phyloP scores from a whole-genome alignment of 202 grass and related monocot genomes.

The Musa balbisiana region DNA sequence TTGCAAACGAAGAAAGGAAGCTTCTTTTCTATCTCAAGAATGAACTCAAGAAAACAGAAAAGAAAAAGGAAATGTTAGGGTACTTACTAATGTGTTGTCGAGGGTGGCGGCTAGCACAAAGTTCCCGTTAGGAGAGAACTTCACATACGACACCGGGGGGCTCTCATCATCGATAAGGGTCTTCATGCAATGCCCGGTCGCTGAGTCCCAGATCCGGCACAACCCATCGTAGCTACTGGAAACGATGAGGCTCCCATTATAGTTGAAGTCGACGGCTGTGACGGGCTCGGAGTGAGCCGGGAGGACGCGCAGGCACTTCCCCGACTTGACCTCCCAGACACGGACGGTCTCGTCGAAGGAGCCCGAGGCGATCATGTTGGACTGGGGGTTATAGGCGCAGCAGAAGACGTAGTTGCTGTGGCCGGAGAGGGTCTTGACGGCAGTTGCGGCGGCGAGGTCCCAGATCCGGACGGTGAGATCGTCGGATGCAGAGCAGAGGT shows the following conservation, averaged over 20 bases:
- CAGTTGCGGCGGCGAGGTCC: background rate
- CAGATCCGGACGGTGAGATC: conserved; percentile 16
- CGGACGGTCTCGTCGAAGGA: conserved; percentile 25
- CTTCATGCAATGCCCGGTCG: conserved; percentile 13
- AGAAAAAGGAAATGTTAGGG: background rate
- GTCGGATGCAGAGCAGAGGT: conserved; percentile 20
- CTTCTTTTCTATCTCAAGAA: background rate
- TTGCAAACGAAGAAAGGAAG: background rate
- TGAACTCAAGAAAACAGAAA: background rate
- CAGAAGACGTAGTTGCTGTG: conserved; percentile 20
- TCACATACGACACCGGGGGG: conserved; percentile 11
- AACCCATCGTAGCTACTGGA: conserved; percentile 19
- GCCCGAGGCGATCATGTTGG: conserved; percentile 17
- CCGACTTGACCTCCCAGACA: conserved; percentile 21
- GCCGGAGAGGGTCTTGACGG: background rate
- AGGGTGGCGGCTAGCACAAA: conserved; percentile 19
- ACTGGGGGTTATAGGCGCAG: conserved; percentile 19
- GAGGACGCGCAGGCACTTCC: conserved; percentile 13
- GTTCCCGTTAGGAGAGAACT: conserved; percentile 21
- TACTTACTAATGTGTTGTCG: conserved; percentile 10
- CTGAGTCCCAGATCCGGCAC: conserved; percentile 21
- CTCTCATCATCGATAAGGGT: conserved; percentile 17
- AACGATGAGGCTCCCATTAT: conserved; percentile 11
- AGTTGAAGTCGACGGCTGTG: conserved; percentile 15
- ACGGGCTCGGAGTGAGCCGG: conserved; percentile 19